Conservation (phyloP, 441 rosid genomes). For the Euphorbia neoarborescens region DNA sequence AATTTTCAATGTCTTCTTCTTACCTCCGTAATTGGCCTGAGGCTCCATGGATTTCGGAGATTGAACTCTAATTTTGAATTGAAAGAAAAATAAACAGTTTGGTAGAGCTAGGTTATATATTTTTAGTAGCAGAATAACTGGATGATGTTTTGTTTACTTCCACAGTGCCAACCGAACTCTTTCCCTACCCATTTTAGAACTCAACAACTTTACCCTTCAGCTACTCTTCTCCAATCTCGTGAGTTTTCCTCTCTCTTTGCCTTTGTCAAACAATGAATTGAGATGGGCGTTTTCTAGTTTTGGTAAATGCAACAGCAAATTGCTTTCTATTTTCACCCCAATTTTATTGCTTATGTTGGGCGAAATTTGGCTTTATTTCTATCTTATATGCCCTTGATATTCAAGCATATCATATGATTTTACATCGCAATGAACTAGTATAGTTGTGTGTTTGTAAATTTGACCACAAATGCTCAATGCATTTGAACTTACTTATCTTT, state of each 20-base stretch:
- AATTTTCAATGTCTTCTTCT: not conserved
- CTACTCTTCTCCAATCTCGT: constrained; percentile 24
- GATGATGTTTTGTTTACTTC: constrained; percentile 80
- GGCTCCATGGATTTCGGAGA: constrained; percentile 6
- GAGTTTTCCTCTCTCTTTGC: constrained; percentile 20
- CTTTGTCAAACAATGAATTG: not conserved
- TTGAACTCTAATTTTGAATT: constrained; percentile 6
- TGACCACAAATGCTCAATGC: not conserved
- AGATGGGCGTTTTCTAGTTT: constrained; percentile 8
- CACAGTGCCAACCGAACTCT: constrained; percentile 74
- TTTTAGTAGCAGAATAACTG: not conserved
- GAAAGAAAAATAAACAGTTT: constrained; percentile 12
- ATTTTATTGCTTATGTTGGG: constrained; percentile 16
- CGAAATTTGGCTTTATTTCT: not conserved
- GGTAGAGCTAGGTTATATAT: too few relatives aligned
- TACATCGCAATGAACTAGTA: not conserved
- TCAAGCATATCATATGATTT: constrained; percentile 3
- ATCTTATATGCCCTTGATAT: constrained; percentile 4
- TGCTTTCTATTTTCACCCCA: not conserved
- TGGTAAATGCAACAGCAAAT: too few relatives aligned
- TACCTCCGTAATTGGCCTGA: not conserved
- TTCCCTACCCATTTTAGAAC: constrained; percentile 58
- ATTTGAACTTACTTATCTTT: not conserved
- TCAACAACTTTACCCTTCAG: constrained; percentile 25
- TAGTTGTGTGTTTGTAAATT: not conserved